phyloP scores from a whole-genome alignment of 768 basidiomycete genomes.

The Boletus tomentosulus region DNA sequence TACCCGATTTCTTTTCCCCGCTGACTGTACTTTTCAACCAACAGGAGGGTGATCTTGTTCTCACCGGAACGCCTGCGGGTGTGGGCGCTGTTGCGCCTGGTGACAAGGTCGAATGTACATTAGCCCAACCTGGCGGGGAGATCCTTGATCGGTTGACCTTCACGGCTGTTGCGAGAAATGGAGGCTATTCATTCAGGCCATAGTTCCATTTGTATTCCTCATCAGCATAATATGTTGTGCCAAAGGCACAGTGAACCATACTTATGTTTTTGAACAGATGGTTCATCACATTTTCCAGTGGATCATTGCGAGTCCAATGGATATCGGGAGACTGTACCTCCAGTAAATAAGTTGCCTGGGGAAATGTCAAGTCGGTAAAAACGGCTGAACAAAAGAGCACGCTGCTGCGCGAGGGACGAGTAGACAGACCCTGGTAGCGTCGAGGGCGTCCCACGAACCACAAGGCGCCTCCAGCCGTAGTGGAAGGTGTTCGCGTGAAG shows the following conservation, averaged over 20 bases:
- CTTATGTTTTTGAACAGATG: no score
- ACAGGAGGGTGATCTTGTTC: slow-evolving; percentile 86
- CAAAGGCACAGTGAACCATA: neutral
- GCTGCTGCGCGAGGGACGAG: no score
- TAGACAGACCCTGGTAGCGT: no score
- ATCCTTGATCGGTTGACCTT: slow-evolving; percentile 64
- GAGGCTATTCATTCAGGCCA: slow-evolving; percentile 58
- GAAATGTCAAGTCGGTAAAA: no score
- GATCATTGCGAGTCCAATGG: no score
- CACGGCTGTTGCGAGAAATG: slow-evolving; percentile 57
- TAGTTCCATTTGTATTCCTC: slow-evolving; percentile 11
- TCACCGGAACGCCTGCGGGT: slow-evolving; percentile 91
- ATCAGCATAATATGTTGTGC: neutral
- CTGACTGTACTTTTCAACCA: neutral
- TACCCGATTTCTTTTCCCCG: neutral
- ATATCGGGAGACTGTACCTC: no score
- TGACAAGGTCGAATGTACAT: slow-evolving; percentile 71
- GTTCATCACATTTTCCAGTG: no score
- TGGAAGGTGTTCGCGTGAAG: neutral
- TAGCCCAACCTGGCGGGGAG: slow-evolving; percentile 53
- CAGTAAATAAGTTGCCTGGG: no score
- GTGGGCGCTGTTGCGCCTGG: slow-evolving; percentile 76
- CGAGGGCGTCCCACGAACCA: no score
- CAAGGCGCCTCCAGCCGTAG: neutral
- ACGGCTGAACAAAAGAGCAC: no score